Evolutionary conservation across 2,329 filamentous ascomycete species (phyloP).

Genomic region (Aspergillus texensis): DNA sequence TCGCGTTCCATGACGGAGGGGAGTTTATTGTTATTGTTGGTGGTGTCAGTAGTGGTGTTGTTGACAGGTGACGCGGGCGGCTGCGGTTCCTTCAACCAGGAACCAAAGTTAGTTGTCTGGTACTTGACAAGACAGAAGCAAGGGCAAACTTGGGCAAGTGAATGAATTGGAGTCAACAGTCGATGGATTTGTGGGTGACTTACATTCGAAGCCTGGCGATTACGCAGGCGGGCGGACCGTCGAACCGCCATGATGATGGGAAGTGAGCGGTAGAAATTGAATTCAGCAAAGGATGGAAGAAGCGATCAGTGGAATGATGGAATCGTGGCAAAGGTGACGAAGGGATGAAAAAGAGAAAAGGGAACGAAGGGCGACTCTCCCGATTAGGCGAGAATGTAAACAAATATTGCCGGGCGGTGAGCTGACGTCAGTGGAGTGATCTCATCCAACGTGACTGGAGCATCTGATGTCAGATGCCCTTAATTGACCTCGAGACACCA

Average conservation of each 20-base stretch:
- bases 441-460: no score
- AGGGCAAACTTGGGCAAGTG: conserved; percentile 7
- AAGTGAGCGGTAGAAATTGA: not conserved
- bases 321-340: conserved; percentile 1
- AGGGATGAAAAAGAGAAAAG: conserved; percentile 5
- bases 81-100: conserved; percentile 23
- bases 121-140: not conserved
- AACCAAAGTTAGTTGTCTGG: conserved; percentile 13
- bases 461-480: not conserved
- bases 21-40: conserved; percentile 35
- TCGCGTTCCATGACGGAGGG: conserved; percentile 51
- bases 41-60: conserved; percentile 8
- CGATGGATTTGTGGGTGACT: conserved; percentile 7
- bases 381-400: conserved; percentile 17
- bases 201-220: conserved; percentile 38
- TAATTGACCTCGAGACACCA: no score
- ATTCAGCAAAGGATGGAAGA: not conserved
- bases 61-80: conserved; percentile 22
- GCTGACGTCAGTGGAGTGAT: conserved; percentile 12
- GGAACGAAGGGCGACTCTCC: conserved; percentile 23
- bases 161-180: conserved; percentile 3
- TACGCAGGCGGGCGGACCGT: conserved; percentile 45
- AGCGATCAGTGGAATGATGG: not conserved
- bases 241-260: conserved; percentile 38
- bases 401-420: conserved; percentile 21